A percentile compares a stretch with the other conserved stretches of the same genome.
Conservation (phyloP, 1,139 yeast genomes). For the Blastobotrys proliferans region DNA sequence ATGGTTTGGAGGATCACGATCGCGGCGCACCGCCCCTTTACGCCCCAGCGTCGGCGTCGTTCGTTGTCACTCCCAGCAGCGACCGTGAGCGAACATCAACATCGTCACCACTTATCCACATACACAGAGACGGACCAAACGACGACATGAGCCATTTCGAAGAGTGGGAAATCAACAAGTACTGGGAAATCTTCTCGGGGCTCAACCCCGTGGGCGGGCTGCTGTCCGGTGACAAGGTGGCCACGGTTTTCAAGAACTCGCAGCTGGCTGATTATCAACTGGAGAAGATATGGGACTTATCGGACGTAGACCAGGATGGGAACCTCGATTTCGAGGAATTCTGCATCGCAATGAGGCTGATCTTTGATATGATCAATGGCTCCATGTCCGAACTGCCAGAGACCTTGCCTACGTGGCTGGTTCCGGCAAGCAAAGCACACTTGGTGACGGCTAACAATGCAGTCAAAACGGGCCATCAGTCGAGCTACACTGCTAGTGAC, state of each 20-base stretch:
- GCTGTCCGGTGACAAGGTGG: conserved; percentile 79
- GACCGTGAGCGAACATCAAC: neutral
- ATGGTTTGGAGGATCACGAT: no score
- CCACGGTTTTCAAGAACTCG: conserved; percentile 84
- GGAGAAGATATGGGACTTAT: conserved; percentile 82
- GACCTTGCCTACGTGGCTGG: conserved; percentile 81
- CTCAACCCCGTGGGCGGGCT: conserved; percentile 74
- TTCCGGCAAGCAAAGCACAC: conserved; percentile 85
- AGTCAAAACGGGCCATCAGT: conserved; percentile 30
- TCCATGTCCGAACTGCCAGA: conserved; percentile 60
- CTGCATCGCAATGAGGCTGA: conserved; percentile 93
- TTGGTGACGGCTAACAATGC: conserved; percentile 79
- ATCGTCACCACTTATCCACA: neutral
- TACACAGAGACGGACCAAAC: neutral
- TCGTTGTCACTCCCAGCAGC: no score
- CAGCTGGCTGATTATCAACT: conserved; percentile 72
- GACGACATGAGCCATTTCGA: conserved; percentile 46
- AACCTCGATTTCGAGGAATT: conserved; percentile 92
- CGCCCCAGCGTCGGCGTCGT: no score
- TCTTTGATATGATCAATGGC: conserved; percentile 86
- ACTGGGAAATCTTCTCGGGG: conserved; percentile 95
- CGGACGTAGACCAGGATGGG: conserved; percentile 93
- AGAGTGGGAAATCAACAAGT: conserved; percentile 92
- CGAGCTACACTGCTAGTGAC: conserved; percentile 9
- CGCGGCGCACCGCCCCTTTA: no score